Evolutionary conservation across 345 rosid species (phyloP).

Genomic region (Salix suchowensis): DNA sequence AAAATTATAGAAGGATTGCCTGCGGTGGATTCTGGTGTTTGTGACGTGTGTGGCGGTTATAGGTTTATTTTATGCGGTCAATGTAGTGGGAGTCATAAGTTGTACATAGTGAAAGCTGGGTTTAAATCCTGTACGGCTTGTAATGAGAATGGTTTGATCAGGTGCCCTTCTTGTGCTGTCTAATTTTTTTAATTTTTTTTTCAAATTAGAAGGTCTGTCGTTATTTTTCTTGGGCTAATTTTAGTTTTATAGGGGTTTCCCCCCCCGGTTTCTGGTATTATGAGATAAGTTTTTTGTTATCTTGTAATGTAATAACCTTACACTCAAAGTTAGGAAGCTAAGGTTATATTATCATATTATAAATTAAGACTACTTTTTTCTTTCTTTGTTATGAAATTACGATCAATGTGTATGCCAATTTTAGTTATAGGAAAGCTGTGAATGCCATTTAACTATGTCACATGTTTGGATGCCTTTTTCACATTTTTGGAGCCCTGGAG

Average conservation of each 20-base stretch:
- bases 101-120: constrained; percentile 56
- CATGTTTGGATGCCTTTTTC: too few relatives aligned
- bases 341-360: neutral
- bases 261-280: neutral
- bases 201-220: neutral
- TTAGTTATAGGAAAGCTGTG: neutral
- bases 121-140: constrained; percentile 62
- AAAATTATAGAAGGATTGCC: constrained; percentile 61
- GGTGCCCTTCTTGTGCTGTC: constrained; percentile 70
- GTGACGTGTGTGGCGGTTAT: constrained; percentile 62
- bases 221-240: neutral
- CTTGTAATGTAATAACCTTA: neutral
- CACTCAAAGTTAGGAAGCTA: neutral
- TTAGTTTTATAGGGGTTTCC: neutral
- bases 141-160: constrained; percentile 83
- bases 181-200: neutral
- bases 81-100: constrained; percentile 80
- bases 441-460: neutral
- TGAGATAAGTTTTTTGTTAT: neutral
- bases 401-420: neutral
- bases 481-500: neutral
- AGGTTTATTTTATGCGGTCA: constrained; percentile 57
- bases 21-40: constrained; percentile 39
- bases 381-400: neutral
- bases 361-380: neutral